Conservation (phyloP, 1,139 yeast genomes). For the Hemisphaericaspora xylanilytica region DNA sequence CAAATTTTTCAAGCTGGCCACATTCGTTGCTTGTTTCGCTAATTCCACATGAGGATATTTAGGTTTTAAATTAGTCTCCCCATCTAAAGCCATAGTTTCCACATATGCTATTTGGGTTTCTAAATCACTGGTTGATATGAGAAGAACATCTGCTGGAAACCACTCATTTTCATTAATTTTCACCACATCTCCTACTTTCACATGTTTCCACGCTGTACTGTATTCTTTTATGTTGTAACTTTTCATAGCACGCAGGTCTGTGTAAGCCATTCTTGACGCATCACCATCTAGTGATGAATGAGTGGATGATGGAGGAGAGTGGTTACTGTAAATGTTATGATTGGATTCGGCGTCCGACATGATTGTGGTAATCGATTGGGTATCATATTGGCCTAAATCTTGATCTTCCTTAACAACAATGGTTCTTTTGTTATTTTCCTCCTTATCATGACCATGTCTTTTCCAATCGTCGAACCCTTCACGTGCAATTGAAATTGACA, state of each 20-base stretch:
- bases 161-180: conserved; percentile 76
- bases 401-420: conserved; percentile 38
- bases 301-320: conserved; percentile 4
- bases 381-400: conserved; percentile 28
- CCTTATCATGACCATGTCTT: conserved; percentile 80
- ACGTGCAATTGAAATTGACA: conserved; percentile 85
- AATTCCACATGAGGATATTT: conserved; percentile 66
- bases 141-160: conserved; percentile 86
- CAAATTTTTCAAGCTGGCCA: conserved; percentile 49
- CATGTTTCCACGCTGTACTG: conserved; percentile 63
- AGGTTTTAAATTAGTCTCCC: conserved; percentile 88
- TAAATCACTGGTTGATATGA: conserved; percentile 62
- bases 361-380: conserved; percentile 38
- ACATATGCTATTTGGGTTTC: conserved; percentile 74
- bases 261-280: conserved; percentile 12
- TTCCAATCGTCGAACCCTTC: conserved; percentile 94
- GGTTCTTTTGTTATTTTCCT: conserved; percentile 70
- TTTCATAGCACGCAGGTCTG: conserved; percentile 28
- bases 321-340: not conserved
- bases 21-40: conserved; percentile 47
- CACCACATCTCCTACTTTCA: conserved; percentile 83
- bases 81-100: conserved; percentile 97
- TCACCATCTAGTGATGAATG: conserved; percentile 15
- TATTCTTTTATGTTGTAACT: conserved; percentile 34
- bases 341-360: conserved; percentile 28